These are phyloP conservation scores for Linaria vulgaris DNA, from an alignment of 257 asterid genomes.

Conservation along the genomic window DNA sequence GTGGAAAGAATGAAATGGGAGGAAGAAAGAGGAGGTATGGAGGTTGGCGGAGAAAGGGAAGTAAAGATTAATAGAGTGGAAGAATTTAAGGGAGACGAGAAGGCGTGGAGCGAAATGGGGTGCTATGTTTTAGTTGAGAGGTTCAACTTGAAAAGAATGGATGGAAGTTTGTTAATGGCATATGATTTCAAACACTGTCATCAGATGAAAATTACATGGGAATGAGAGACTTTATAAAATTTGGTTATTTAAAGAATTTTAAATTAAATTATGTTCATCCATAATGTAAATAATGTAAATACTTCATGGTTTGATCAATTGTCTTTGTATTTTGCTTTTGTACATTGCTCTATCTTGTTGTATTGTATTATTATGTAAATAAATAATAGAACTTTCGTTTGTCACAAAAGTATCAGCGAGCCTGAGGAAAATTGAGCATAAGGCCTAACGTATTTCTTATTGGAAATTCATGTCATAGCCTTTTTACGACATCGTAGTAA, in stretches of 20 bases:
- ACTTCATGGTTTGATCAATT: slow-evolving; percentile 27
- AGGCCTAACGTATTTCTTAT: no score
- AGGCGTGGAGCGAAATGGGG: slow-evolving; percentile 44
- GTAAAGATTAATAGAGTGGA: slow-evolving; percentile 38
- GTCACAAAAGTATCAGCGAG: slow-evolving; percentile 23
- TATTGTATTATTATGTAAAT: slow-evolving; percentile 47
- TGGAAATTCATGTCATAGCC: no score
- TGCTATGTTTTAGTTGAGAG: slow-evolving; percentile 66
- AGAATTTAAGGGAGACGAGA: slow-evolving; percentile 20
- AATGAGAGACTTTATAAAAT: slow-evolving; percentile 19
- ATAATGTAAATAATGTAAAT: no score
- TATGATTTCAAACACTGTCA: slow-evolving; percentile 51
- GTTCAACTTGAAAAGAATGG: slow-evolving; percentile 53
- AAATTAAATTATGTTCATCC: no score
- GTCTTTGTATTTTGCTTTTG: no score
- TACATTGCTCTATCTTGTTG: no score
- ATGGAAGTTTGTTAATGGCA: slow-evolving; percentile 46
- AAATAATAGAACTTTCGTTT: slow-evolving; percentile 43
- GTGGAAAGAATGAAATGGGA: slow-evolving; percentile 69
- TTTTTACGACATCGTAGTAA: no score
- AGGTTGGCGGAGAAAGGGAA: slow-evolving; percentile 30
- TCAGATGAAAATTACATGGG: slow-evolving; percentile 44
- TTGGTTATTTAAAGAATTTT: no score
- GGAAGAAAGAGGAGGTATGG: slow-evolving; percentile 45
- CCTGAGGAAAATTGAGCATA: no score